These are phyloP conservation scores for Podospora australis DNA, from an alignment of 495 filamentous ascomycete genomes.

Conservation along the genomic window DNA sequence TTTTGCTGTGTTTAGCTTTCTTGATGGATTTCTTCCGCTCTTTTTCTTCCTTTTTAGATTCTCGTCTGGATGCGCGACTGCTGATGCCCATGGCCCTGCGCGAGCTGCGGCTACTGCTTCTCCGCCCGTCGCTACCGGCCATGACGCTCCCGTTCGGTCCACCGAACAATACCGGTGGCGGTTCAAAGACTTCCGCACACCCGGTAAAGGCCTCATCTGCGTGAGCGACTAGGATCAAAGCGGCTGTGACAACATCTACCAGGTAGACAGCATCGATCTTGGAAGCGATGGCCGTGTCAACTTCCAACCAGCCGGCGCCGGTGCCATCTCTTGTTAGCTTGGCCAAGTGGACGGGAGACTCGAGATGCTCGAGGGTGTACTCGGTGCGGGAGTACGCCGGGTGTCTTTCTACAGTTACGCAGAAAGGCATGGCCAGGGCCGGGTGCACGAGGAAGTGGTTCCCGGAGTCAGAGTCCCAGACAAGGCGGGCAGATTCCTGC, in stretches of 20 bases:
- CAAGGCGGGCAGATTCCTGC: conserved; percentile 64
- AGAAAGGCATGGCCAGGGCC: conserved; percentile 52
- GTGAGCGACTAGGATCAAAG: conserved; percentile 62
- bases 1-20: conserved; percentile 12
- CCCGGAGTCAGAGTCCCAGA: conserved; percentile 57
- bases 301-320: conserved; percentile 45
- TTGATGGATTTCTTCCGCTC: conserved; percentile 14
- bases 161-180: conserved; percentile 36
- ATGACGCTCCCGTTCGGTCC: conserved; percentile 11
- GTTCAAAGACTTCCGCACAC: conserved; percentile 45
- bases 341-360: conserved; percentile 45
- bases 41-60: conserved; percentile 17
- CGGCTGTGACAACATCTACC: conserved; percentile 66
- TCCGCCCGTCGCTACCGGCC: conserved; percentile 7
- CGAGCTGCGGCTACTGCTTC: conserved; percentile 20
- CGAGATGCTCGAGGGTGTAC: conserved; percentile 58
- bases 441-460: conserved; percentile 71
- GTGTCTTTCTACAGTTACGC: conserved; percentile 44
- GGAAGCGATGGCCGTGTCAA: conserved; percentile 45
- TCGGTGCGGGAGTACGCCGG: conserved; percentile 49
- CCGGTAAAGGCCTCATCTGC: conserved; percentile 45
- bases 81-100: conserved; percentile 19
- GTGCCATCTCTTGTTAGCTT: conserved; percentile 47
- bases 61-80: conserved; percentile 12
- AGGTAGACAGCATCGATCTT: conserved; percentile 59